Evolutionary conservation across 441 rosid genomes (phyloP).

Genomic region (Pelargonium citronellum): DNA sequence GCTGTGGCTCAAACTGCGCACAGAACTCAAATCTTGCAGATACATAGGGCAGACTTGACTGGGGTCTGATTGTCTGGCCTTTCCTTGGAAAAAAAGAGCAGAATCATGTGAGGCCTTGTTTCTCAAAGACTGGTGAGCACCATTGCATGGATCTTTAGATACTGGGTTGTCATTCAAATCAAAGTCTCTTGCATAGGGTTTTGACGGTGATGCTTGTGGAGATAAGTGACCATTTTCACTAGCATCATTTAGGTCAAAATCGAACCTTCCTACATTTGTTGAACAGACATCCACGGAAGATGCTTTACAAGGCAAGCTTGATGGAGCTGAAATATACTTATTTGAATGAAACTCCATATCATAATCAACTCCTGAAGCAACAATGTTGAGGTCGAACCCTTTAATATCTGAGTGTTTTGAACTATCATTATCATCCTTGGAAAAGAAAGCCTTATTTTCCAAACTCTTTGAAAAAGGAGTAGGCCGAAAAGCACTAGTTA

Average conservation of each 20-base stretch:
- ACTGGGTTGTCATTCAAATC: not conserved
- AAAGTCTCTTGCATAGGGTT: slow-evolving; percentile 5
- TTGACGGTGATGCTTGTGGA: not conserved
- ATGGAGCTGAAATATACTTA: not conserved
- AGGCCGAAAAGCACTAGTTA: not conserved
- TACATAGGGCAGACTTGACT: not conserved
- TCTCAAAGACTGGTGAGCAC: not conserved
- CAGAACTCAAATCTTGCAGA: not conserved
- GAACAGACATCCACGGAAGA: slow-evolving; percentile 2
- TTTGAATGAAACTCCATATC: not conserved
- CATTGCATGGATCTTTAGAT: not conserved
- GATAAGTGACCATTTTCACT: not conserved
- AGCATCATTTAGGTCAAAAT: not conserved
- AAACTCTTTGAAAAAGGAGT: not conserved
- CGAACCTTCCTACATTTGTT: not conserved
- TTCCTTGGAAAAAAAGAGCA: not conserved
- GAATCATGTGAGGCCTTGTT: not conserved
- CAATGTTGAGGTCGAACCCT: not conserved
- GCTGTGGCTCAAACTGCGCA: not conserved
- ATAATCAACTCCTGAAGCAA: not conserved
- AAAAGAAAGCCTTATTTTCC: not conserved
- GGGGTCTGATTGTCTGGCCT: not conserved
- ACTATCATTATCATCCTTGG: not conserved
- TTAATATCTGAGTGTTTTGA: not conserved
- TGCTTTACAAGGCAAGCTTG: not conserved